Percentiles rank a stretch among this genome's conserved stretches.
Evolutionary conservation across 441 rosid genomes (phyloP).

Genomic region (Populus hybrid): DNA sequence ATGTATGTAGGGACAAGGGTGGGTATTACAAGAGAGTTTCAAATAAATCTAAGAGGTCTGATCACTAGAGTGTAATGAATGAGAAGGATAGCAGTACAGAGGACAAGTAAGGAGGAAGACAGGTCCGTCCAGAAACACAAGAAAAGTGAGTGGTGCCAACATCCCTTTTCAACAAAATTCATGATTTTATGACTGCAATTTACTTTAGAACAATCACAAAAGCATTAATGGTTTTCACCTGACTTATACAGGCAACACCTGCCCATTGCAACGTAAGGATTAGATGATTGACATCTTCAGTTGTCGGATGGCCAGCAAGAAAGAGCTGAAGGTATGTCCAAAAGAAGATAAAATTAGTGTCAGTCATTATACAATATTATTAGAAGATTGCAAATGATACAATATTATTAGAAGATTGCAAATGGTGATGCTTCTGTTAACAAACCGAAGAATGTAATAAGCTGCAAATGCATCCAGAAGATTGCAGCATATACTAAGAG

Average conservation of each 20-base stretch:
- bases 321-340: slow-evolving; percentile 44
- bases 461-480: background rate
- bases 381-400: background rate
- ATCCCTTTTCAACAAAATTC: background rate
- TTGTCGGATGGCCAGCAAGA: slow-evolving; percentile 36
- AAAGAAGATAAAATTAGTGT: background rate
- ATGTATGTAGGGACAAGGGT: no score
- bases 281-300: slow-evolving; percentile 47
- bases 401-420: background rate
- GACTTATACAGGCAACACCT: slow-evolving; percentile 57
- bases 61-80: no score
- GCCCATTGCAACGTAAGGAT: slow-evolving; percentile 83
- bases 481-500: background rate
- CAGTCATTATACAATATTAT: background rate
- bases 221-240: slow-evolving; percentile 38
- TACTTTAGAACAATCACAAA: background rate
- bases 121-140: no score
- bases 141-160: no score
- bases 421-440: background rate
- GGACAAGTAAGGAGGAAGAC: no score
- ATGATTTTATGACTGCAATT: background rate
- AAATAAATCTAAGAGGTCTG: no score
- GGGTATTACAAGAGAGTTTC: no score
- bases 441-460: background rate
- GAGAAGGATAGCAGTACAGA: no score